Percentiles rank a stretch among this genome's conserved stretches.
Conservation (phyloP, 371 early-diverging fungal genomes). For the Choanephora cucurbitarum region DNA sequence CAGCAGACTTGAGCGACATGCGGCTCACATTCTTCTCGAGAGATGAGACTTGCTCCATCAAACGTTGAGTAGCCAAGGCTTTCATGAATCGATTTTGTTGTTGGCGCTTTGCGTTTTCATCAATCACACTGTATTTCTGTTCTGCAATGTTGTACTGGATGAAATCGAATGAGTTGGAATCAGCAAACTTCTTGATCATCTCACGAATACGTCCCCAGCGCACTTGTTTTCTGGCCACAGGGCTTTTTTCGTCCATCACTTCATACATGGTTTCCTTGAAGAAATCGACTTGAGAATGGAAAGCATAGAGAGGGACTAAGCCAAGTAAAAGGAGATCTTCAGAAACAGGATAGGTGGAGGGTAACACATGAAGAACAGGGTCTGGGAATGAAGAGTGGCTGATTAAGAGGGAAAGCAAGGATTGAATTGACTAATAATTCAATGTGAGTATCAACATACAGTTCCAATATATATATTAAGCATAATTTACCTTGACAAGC, state of each 20-base stretch:
- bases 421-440: slow-evolving; percentile 34
- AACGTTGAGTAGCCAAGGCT: slow-evolving; percentile 63
- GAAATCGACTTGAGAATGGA: slow-evolving; percentile 45
- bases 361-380: slow-evolving; percentile 38
- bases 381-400: slow-evolving; percentile 44
- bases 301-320: slow-evolving; percentile 27
- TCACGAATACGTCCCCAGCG: slow-evolving; percentile 51
- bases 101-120: slow-evolving; percentile 62
- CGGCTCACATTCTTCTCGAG: slow-evolving; percentile 57
- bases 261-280: slow-evolving; percentile 41
- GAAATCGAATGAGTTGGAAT: slow-evolving; percentile 49
- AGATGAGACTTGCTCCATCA: slow-evolving; percentile 64
- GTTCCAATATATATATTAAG: too few species aligned
- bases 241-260: slow-evolving; percentile 13
- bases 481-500: slow-evolving; percentile 29
- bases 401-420: slow-evolving; percentile 34
- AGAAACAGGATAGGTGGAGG: slow-evolving; percentile 42
- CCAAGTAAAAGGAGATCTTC: slow-evolving; percentile 45
- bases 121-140: slow-evolving; percentile 55
- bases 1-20: slow-evolving; percentile 21
- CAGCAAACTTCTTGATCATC: slow-evolving; percentile 39
- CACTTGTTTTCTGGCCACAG: slow-evolving; percentile 40
- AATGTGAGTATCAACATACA: neutral
- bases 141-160: slow-evolving; percentile 51
- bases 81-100: slow-evolving; percentile 61